phyloP scores from a whole-genome alignment of 768 basidiomycete genomes.

The Suillus spraguei region DNA sequence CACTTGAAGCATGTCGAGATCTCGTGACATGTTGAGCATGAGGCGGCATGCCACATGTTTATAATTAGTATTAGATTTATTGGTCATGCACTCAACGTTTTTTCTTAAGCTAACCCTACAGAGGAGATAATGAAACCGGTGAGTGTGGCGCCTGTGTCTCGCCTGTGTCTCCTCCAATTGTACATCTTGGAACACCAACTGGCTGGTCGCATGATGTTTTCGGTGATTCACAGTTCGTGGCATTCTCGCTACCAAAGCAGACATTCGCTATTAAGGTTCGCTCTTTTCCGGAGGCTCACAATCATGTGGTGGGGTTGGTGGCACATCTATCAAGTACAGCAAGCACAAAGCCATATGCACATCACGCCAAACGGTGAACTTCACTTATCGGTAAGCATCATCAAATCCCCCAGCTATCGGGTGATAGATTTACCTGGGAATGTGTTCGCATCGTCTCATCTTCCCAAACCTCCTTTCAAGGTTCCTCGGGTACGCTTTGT shows the following conservation, averaged over 20 bases:
- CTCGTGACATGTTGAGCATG: neutral
- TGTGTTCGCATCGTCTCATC: neutral
- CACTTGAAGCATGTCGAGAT: neutral
- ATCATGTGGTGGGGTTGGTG: neutral
- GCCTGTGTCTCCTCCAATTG: too few relatives aligned
- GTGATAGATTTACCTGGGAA: neutral
- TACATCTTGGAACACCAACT: neutral
- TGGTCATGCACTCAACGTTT: neutral
- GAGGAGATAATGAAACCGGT: neutral
- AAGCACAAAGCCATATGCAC: too few relatives aligned
- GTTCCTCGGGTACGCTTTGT: constrained; percentile 1
- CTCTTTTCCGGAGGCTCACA: neutral
- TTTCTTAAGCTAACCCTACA: neutral
- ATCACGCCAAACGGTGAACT: neutral
- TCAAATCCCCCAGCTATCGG: neutral
- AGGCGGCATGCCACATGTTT: neutral
- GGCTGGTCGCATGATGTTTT: neutral
- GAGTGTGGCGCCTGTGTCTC: neutral
- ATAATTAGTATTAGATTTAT: neutral
- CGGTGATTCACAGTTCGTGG: neutral
- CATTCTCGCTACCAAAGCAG: neutral
- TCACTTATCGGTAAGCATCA: constrained; percentile 1
- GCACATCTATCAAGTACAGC: constrained; percentile 1
- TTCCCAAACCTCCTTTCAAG: neutral
- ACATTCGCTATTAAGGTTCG: neutral